Evolutionary conservation across 2,329 filamentous ascomycete species (phyloP), one percentile per base, ranked within the genome.

Genomic region (Mycosphaerelloides madeirae): DNA sequence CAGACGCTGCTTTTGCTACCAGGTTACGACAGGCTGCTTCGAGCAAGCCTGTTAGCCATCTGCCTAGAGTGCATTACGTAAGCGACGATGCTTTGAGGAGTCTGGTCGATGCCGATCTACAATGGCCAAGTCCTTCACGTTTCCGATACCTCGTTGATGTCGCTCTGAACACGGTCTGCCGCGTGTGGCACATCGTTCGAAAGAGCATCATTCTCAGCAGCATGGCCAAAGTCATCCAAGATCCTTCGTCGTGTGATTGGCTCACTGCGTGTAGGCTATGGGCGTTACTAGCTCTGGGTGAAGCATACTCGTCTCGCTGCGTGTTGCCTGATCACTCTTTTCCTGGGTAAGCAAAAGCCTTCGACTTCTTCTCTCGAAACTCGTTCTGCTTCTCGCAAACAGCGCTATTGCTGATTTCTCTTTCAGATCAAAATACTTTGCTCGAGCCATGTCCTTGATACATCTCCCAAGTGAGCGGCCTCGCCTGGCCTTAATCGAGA

Each of bases 201-300:
- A 63, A 58, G 35, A 71, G 65, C 16, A 58, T 60, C 5, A 63
- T 72, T 3, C 46, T 68, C 0, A 63, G 65, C 2, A 58, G 59
- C 1, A 48, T 74, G 0, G 66, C 72, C 32, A 61, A 65, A 14
- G 59, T 64, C 0, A 63, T 70, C n/a, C 55, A 62, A 38, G 64
- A 67, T 29, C 59, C 62, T 2, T 51, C 57, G 6, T 64, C 61
- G 9, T 61, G 58, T 4, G 63, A 66, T 31, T 58, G 61, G 0
- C 48, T 71, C 0, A 46, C 63, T 0, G 64, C 61, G 11, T 69
- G 68, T 49, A 72, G 72, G 35, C 44, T 74, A 0, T 71, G 68
- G 60, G 69, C 67, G 0, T 34, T 74, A 3, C 71, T 75, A 47
- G 72, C 72, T 0, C 61, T 75, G 5, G 72, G 72, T 0, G 70